phyloP scores from a whole-genome alignment of 129 eudicot species.

The Artemisia argyi region DNA sequence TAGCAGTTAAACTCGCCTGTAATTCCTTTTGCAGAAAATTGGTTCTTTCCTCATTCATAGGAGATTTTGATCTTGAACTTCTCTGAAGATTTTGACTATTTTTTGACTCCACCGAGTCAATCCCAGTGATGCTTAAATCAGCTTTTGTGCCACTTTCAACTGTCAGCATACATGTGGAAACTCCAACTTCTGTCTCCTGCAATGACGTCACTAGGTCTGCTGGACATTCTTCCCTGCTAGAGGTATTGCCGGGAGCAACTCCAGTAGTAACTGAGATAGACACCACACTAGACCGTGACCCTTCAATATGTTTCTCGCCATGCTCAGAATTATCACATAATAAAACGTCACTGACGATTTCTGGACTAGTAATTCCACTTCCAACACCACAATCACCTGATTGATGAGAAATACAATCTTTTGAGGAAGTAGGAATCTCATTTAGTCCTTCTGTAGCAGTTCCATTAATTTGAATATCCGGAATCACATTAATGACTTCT shows the following conservation, averaged over 20 bases:
- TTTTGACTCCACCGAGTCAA: slow-evolving; percentile 39
- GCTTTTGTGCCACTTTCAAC: slow-evolving; percentile 36
- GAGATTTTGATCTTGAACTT: slow-evolving; percentile 39
- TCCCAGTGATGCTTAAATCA: slow-evolving; percentile 32
- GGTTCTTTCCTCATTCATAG: slow-evolving; percentile 22
- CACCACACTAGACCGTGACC: slow-evolving; percentile 29
- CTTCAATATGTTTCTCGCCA: slow-evolving; percentile 23
- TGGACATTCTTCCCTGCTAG: slow-evolving; percentile 30
- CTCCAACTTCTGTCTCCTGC: slow-evolving; percentile 27
- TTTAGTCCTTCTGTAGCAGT: slow-evolving; percentile 35
- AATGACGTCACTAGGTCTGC: slow-evolving; percentile 18
- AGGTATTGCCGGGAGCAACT: slow-evolving; percentile 31
- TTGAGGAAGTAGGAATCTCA: slow-evolving; percentile 22
- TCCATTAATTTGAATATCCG: slow-evolving; percentile 44
- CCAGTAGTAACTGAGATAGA: slow-evolving; percentile 22
- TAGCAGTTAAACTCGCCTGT: slow-evolving; percentile 24
- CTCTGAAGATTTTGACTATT: slow-evolving; percentile 33
- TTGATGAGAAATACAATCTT: slow-evolving; percentile 38
- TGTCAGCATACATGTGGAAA: slow-evolving; percentile 24
- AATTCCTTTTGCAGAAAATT: slow-evolving; percentile 36
- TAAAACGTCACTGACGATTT: slow-evolving; percentile 33
- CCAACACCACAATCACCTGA: slow-evolving; percentile 31
- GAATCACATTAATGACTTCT: slow-evolving; percentile 73
- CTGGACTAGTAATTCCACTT: slow-evolving; percentile 46
- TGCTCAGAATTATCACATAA: slow-evolving; percentile 11